Percentiles rank a stretch among this genome's conserved stretches.
Evolutionary conservation across 2,329 filamentous ascomycete genomes (phyloP).

Genomic region (Alternaria novae-zelandiae): DNA sequence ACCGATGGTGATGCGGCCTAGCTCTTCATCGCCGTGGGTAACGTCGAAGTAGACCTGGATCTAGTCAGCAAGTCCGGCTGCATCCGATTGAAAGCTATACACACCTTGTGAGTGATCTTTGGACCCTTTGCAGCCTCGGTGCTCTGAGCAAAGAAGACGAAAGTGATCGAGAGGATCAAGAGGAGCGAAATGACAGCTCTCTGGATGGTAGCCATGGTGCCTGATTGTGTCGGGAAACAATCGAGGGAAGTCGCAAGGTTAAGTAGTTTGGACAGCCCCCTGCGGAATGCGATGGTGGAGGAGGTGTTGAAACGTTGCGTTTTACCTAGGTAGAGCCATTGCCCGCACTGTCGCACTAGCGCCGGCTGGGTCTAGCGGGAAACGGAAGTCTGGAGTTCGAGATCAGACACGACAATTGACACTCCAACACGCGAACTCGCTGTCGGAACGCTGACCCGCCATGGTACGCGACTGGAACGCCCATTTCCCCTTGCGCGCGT

Average conservation of each 20-base stretch:
- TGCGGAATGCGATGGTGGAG: conserved; percentile 20
- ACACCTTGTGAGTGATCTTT: conserved; percentile 91
- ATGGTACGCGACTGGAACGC: conserved; percentile 31
- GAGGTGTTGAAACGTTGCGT: conserved; percentile 43
- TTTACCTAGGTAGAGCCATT: conserved; percentile 18
- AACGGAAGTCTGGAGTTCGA: conserved; percentile 13
- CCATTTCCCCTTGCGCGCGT: conserved; percentile 14
- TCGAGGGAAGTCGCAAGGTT: conserved; percentile 28
- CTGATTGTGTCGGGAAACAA: conserved; percentile 19
- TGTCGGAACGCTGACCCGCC: conserved; percentile 20
- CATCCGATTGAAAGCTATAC: background rate
- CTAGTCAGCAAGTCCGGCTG: background rate
- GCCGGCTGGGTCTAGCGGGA: conserved; percentile 11
- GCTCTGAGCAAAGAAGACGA: conserved; percentile 45
- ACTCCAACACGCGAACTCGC: conserved; percentile 23
- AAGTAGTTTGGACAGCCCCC: conserved; percentile 29
- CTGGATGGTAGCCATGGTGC: conserved; percentile 76
- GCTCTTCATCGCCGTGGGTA: conserved; percentile 72
- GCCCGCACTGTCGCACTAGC: conserved; percentile 21
- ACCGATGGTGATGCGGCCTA: conserved; percentile 80
- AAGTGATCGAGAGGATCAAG: conserved; percentile 73
- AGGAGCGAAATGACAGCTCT: conserved; percentile 73
- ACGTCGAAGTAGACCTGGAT: conserved; percentile 80
- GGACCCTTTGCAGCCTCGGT: conserved; percentile 68
- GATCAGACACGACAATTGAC: conserved; percentile 9